Percentiles rank a stretch among this genome's conserved stretches.
Evolutionary conservation across 805 yeast species (phyloP).

Genomic region (Blastobotrys chiropterorum): DNA sequence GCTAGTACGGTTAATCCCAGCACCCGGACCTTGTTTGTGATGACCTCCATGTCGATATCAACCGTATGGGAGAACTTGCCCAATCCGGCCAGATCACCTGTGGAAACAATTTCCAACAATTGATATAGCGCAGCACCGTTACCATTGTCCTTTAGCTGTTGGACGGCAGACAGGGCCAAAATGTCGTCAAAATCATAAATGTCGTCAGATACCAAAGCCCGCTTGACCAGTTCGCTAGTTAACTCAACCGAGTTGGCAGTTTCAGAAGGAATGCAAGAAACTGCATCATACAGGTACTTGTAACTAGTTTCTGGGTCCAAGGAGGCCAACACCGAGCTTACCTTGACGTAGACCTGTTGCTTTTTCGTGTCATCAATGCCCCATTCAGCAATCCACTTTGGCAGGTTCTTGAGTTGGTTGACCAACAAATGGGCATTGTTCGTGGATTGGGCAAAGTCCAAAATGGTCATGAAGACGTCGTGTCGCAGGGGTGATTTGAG

Average conservation of each 20-base stretch:
- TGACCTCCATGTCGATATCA: slow-evolving; percentile 11
- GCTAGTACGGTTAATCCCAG: slow-evolving; percentile 28
- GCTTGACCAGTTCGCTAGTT: slow-evolving; percentile 22
- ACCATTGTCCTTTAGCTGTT: slow-evolving; percentile 15
- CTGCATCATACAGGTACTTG: slow-evolving; percentile 22
- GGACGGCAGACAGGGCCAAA: slow-evolving; percentile 27
- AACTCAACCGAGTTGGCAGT: slow-evolving; percentile 11
- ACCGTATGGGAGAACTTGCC: slow-evolving; percentile 9
- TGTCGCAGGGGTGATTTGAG: slow-evolving; percentile 25
- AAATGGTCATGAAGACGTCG: slow-evolving; percentile 28
- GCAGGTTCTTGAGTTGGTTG: slow-evolving; percentile 33
- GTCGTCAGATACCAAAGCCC: slow-evolving; percentile 22
- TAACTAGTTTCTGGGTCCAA: slow-evolving; percentile 16
- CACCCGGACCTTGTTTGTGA: slow-evolving; percentile 25
- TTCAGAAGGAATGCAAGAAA: slow-evolving; percentile 4
- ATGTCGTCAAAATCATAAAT: slow-evolving; percentile 28
- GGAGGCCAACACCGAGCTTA: slow-evolving; percentile 21
- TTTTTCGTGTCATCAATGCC: slow-evolving; percentile 21
- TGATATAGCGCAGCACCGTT: slow-evolving; percentile 21
- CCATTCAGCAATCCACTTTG: slow-evolving; percentile 36
- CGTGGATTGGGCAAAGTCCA: slow-evolving; percentile 31
- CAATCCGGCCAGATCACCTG: slow-evolving; percentile 24
- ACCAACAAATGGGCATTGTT: slow-evolving; percentile 29
- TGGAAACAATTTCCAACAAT: slow-evolving; percentile 25
- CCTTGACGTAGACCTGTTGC: slow-evolving; percentile 22